Evolutionary conservation across 495 filamentous ascomycete species (phyloP), one percentile per base, ranked within the genome.

Genomic region (Hypoxylon lienhwacheense): DNA sequence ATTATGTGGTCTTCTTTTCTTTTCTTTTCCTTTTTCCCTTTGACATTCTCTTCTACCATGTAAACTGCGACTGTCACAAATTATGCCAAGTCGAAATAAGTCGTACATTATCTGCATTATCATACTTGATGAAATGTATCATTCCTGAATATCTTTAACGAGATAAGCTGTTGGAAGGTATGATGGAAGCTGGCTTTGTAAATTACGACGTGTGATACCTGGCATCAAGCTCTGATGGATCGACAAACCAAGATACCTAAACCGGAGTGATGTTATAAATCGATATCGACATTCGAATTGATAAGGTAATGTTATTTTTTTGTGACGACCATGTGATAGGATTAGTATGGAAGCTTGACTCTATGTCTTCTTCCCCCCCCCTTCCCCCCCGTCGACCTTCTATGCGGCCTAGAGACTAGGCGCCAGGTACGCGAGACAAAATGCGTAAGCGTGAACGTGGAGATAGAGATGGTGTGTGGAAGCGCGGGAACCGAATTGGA

Each of bases 361-460:
- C 21, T 16, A n/a, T n/a, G n/a, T n/a, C n/a, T n/a, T n/a, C n/a
- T n/a, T n/a, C n/a, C n/a, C n/a, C n/a, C n/a, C n/a, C n/a, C n/a
- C n/a, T n/a, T n/a, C n/a, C n/a, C n/a, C n/a, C n/a, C 32, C 46
- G 24, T 19, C 32, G 58, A 46, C 58, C 57, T 14, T 41, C 39
- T 47, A 61, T 61, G 58, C 58, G 58, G 52, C 58, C 58, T 36
- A 37, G 46, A 48, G 28, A 46, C 58, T 61, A 55, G 58, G 40
- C 58, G 58, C 47, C 58, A 61, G 58, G 58, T 61, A 61, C 58
- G 58, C 52, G 52, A 61, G 58, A 61, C 58, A 26, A 56, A 41
- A 41, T 47, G 47, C 55, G 55, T 55, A 52, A 41, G 46, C 52
- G 47, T 61, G 55, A 61, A 52, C 58, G 52, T 41, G 19, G 47